Evolutionary conservation across 2,329 filamentous ascomycete species (phyloP).

Genomic region (Xylariaceae sp.): DNA sequence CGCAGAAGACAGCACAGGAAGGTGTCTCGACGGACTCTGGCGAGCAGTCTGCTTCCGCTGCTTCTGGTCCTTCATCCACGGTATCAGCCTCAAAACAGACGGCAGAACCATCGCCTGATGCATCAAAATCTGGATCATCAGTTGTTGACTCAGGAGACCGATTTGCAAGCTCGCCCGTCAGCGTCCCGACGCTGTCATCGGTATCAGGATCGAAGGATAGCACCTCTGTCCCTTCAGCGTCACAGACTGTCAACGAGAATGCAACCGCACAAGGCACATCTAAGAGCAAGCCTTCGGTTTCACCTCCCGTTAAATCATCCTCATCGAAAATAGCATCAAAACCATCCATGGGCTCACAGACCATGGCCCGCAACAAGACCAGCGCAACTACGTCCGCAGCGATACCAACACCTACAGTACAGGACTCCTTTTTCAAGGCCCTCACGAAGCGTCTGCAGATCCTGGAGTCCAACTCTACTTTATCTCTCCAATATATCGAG

Average conservation of each 20-base stretch:
- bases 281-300: constrained; percentile 25
- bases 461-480: constrained; percentile 85
- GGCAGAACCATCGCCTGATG: constrained; percentile 16
- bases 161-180: constrained; percentile 7
- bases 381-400: constrained; percentile 40
- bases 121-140: constrained; percentile 12
- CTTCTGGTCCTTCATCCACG: constrained; percentile 14
- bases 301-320: constrained; percentile 29
- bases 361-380: constrained; percentile 34
- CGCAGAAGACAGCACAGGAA: constrained; percentile 10
- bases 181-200: constrained; percentile 12
- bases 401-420: constrained; percentile 70
- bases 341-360: constrained; percentile 23
- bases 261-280: constrained; percentile 15
- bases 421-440: constrained; percentile 97
- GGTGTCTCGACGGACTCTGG: constrained; percentile 13
- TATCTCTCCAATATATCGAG: constrained; percentile 93
- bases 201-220: constrained; percentile 16
- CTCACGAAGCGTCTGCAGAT: constrained; percentile 88
- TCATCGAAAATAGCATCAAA: constrained; percentile 23
- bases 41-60: constrained; percentile 17
- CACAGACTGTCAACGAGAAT: constrained; percentile 18
- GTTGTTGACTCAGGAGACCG: constrained; percentile 11
- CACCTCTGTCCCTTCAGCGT: constrained; percentile 16
- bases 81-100: constrained; percentile 18